Conservation (phyloP, 495 filamentous ascomycete genomes). For the Aspergillus biplanus region DNA sequence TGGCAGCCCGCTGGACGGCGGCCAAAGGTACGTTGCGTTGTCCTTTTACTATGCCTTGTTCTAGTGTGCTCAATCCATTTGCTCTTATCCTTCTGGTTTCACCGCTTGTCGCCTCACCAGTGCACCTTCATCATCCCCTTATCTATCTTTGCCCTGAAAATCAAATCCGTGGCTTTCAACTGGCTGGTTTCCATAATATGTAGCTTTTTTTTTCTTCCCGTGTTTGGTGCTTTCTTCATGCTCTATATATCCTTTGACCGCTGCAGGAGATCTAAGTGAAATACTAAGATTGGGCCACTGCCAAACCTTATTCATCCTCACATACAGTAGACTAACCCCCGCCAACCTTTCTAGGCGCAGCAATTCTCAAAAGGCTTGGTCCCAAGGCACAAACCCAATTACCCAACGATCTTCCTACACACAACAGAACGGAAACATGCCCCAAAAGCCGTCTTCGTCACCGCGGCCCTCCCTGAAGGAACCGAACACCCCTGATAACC, state of each 20-base stretch:
- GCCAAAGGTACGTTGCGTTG: slow-evolving; percentile 53
- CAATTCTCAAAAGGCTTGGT: slow-evolving; percentile 65
- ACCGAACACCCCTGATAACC: slow-evolving; percentile 60
- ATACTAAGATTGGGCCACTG: slow-evolving; percentile 5
- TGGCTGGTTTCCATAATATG: neutral
- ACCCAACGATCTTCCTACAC: slow-evolving; percentile 58
- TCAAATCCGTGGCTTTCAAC: neutral
- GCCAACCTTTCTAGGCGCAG: slow-evolving; percentile 42
- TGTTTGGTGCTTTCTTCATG: neutral
- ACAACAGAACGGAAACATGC: slow-evolving; percentile 58
- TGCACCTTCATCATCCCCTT: slow-evolving; percentile 8
- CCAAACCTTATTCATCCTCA: neutral
- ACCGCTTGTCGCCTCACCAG: slow-evolving; percentile 21
- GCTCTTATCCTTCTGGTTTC: slow-evolving; percentile 17
- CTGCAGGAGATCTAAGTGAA: neutral
- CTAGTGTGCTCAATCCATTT: slow-evolving; percentile 15
- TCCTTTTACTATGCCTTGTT: slow-evolving; percentile 20
- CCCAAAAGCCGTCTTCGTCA: slow-evolving; percentile 44
- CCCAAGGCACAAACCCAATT: slow-evolving; percentile 65
- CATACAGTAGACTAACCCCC: slow-evolving; percentile 10
- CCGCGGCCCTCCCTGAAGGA: slow-evolving; percentile 51
- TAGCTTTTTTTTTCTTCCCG: neutral
- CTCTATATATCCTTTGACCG: neutral
- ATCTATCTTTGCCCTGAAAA: slow-evolving; percentile 1
- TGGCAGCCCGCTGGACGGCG: slow-evolving; percentile 57